Conservation (phyloP, 176 grass and related monocot genomes). For the Phragmites australis region DNA sequence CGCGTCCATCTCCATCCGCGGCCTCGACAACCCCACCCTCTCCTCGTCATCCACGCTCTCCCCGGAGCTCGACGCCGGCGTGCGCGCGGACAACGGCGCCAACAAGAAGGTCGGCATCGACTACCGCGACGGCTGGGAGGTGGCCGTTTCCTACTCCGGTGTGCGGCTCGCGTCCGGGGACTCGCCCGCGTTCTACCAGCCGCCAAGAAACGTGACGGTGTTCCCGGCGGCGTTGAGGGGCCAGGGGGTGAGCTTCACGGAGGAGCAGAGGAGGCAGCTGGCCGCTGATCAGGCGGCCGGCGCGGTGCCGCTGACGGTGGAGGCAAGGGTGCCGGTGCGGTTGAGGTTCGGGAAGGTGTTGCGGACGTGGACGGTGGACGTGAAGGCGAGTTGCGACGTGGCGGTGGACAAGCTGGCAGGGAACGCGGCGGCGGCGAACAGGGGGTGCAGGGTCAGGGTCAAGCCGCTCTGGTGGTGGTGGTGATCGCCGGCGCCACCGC, state of each 20-base stretch:
- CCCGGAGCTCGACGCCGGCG: constrained; percentile 39
- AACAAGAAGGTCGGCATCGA: constrained; percentile 62
- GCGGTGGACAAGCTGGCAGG: constrained; percentile 55
- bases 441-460: constrained; percentile 49
- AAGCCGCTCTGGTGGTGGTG: constrained; percentile 57
- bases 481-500: neutral
- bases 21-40: constrained; percentile 29
- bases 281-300: constrained; percentile 13
- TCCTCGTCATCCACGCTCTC: neutral
- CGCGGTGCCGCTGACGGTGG: constrained; percentile 55
- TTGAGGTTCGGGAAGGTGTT: constrained; percentile 56
- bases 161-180: constrained; percentile 42
- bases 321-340: constrained; percentile 44
- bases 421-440: neutral
- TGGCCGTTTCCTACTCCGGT: constrained; percentile 50
- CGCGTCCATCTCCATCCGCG: constrained; percentile 46
- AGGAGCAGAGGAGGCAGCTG: constrained; percentile 6
- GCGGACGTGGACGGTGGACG: constrained; percentile 66
- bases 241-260: constrained; percentile 30
- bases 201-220: constrained; percentile 62
- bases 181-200: constrained; percentile 74
- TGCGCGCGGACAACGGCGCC: constrained; percentile 60
- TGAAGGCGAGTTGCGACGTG: constrained; percentile 66
- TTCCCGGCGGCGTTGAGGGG: constrained; percentile 37
- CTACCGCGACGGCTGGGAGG: constrained; percentile 33